Conservation (phyloP, 2,329 filamentous ascomycete genomes). For the Verticillium dahliae region DNA sequence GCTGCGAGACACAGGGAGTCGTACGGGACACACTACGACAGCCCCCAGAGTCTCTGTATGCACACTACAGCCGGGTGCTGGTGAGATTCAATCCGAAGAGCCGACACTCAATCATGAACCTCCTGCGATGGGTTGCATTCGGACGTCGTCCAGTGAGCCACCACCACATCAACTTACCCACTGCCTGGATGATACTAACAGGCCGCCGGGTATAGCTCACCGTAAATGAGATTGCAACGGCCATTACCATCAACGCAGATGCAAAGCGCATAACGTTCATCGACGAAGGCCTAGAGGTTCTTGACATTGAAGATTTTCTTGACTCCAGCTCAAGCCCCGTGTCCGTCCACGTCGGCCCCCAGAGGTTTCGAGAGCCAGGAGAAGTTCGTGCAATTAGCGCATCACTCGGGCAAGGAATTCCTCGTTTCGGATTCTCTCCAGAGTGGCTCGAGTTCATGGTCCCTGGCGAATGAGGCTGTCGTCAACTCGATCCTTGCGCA, state of each 20-base stretch:
- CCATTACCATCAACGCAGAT: not conserved
- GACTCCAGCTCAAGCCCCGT: not conserved
- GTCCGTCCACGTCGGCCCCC: not conserved
- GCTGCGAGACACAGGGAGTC: not conserved
- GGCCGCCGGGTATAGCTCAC: not conserved
- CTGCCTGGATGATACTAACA: not conserved
- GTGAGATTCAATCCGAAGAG: not conserved
- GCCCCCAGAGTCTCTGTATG: not conserved
- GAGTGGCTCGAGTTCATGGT: not conserved
- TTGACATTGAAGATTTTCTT: not conserved
- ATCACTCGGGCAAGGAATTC: not conserved
- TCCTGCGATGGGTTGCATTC: not conserved
- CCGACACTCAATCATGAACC: not conserved
- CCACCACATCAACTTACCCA: too few relatives aligned
- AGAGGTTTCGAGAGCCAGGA: not conserved
- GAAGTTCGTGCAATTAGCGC: not conserved
- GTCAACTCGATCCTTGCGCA: not conserved
- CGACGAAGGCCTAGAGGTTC: not conserved
- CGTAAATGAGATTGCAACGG: not conserved
- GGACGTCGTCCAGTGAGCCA: not conserved
- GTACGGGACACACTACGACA: not conserved
- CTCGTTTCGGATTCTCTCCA: not conserved
- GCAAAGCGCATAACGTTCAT: not conserved
- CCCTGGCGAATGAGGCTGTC: not conserved
- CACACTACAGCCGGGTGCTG: not conserved